phyloP scores from a whole-genome alignment of 352 stramenopile species.

The Phytophthora lateralis region DNA sequence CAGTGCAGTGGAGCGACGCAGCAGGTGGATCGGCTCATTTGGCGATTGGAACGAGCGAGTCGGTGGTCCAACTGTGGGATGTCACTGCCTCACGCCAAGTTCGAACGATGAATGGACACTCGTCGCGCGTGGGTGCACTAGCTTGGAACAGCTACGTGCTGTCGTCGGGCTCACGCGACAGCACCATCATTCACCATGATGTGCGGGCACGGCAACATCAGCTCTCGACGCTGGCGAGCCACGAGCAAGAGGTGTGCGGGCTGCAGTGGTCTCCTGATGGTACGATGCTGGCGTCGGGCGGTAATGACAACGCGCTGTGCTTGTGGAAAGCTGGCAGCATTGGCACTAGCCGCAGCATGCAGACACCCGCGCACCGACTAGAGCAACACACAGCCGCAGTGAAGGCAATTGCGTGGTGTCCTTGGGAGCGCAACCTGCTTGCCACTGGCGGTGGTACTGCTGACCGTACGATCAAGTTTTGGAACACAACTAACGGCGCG shows the following conservation, averaged over 20 bases:
- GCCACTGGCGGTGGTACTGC: conserved; percentile 97
- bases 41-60: conserved; percentile 95
- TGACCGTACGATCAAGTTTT: conserved; percentile 99
- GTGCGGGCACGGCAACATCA: conserved; percentile 79
- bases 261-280: conserved; percentile 97
- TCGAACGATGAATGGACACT: conserved; percentile 93
- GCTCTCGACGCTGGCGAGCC: conserved; percentile 90
- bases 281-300: conserved; percentile 94
- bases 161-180: conserved; percentile 94
- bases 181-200: conserved; percentile 91
- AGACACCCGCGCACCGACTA: conserved; percentile 81
- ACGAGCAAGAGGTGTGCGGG: conserved; percentile 98
- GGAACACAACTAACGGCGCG: conserved; percentile 96
- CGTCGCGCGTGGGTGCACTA: conserved; percentile 93
- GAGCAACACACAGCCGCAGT: conserved; percentile 97
- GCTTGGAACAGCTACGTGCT: conserved; percentile 96
- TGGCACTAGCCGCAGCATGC: conserved; percentile 55
- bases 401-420: conserved; percentile 99
- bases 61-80: conserved; percentile 98
- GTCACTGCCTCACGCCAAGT: conserved; percentile 92
- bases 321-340: conserved; percentile 95
- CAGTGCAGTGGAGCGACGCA: conserved; percentile 94
- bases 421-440: conserved; percentile 97
- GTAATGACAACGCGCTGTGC: conserved; percentile 98
- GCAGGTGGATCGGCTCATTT: conserved; percentile 84